phyloP scores from a whole-genome alignment of 2,329 filamentous ascomycete genomes.

The Penicillium sp. region DNA sequence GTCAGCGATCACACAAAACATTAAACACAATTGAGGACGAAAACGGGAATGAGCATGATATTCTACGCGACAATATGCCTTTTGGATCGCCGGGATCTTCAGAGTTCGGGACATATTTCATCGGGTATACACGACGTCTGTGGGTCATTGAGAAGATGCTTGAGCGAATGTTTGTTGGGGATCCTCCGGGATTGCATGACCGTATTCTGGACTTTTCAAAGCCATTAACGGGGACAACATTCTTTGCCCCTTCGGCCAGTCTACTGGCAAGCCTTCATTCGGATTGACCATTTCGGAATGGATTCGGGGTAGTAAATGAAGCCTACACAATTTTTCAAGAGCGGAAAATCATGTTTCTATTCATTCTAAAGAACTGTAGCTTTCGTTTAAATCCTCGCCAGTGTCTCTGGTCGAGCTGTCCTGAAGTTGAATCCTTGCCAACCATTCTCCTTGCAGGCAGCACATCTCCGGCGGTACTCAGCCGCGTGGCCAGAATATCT shows the following conservation, averaged over 20 bases:
- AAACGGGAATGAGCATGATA: conserved; percentile 55
- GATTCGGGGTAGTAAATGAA: background rate
- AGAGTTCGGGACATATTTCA: conserved; percentile 64
- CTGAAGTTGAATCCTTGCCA: conserved; percentile 8
- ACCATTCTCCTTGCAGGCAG: conserved; percentile 9
- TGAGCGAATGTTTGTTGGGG: conserved; percentile 61
- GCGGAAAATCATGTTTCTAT: no score
- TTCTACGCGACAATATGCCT: conserved; percentile 65
- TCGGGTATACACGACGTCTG: conserved; percentile 56
- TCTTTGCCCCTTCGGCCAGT: conserved; percentile 56
- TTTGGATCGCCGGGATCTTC: conserved; percentile 58
- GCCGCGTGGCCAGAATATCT: conserved; percentile 53
- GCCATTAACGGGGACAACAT: conserved; percentile 57
- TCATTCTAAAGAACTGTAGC: no score
- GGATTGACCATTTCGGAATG: conserved; percentile 6
- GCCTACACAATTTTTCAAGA: no score
- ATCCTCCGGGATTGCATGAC: conserved; percentile 60
- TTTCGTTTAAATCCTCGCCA: background rate
- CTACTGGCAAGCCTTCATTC: conserved; percentile 37
- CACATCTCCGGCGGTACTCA: conserved; percentile 42
- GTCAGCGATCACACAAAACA: conserved; percentile 59
- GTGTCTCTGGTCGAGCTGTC: conserved; percentile 5
- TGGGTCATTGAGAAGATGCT: conserved; percentile 65
- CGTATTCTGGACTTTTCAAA: conserved; percentile 60
- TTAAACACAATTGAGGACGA: conserved; percentile 59